These are phyloP conservation scores for Candida krabiensis DNA, from an alignment of 805 yeast species.

Conservation along the genomic window DNA sequence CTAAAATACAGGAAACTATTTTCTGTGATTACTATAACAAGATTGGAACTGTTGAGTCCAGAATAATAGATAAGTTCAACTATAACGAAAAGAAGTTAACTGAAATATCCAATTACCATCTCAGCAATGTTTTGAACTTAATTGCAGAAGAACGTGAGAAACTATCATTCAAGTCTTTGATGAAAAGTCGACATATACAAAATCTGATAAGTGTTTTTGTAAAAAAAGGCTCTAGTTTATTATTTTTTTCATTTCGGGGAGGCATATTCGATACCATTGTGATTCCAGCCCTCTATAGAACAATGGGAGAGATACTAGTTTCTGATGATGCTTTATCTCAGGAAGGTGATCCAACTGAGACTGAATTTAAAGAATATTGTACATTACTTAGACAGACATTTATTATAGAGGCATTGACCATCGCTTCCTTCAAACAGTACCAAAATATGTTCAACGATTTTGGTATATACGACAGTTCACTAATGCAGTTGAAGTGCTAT, in stretches of 20 bases:
- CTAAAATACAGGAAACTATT: constrained; percentile 22
- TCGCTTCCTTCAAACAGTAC: constrained; percentile 27
- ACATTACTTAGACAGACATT: constrained; percentile 25
- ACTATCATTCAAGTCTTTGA: constrained; percentile 17
- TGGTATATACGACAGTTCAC: constrained; percentile 28
- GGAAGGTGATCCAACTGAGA: constrained; percentile 5
- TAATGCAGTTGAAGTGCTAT: constrained; percentile 21
- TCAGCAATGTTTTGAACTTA: constrained; percentile 17
- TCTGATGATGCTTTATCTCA: constrained; percentile 4
- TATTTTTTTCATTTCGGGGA: constrained; percentile 23
- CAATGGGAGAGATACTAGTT: constrained; percentile 26
- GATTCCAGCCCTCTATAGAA: constrained; percentile 25
- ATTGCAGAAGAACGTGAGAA: constrained; percentile 12
- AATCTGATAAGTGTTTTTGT: constrained; percentile 28
- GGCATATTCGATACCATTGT: constrained; percentile 25
- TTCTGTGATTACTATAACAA: constrained; percentile 28
- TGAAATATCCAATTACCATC: constrained; percentile 2
- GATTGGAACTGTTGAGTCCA: constrained; percentile 10
- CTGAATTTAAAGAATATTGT: constrained; percentile 18
- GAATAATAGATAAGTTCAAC: constrained; percentile 25
- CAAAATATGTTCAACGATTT: constrained; percentile 24
- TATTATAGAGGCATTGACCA: constrained; percentile 25
- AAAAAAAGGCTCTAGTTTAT: constrained; percentile 17
- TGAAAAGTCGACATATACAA: constrained; percentile 19
- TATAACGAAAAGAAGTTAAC: constrained; percentile 3